Conservation (phyloP, 108 stramenopile genomes). For the Skeletonema menzelii region DNA sequence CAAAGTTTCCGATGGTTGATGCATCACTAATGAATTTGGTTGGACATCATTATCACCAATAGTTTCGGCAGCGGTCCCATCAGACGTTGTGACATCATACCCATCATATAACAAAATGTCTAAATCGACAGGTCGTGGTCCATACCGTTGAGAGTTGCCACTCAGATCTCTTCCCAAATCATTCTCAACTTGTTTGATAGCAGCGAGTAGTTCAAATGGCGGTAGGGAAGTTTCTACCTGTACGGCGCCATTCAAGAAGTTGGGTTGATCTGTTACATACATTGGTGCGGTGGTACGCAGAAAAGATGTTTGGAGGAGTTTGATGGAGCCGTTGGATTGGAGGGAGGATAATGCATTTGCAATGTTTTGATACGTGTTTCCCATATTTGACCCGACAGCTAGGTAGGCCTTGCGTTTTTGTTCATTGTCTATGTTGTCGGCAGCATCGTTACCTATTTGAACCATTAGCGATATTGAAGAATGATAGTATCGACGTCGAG, state of each 20-base stretch:
- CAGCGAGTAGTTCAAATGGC: slow-evolving; percentile 56
- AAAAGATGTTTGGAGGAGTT: slow-evolving; percentile 71
- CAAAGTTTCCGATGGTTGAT: slow-evolving; percentile 34
- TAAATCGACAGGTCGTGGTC: slow-evolving; percentile 90
- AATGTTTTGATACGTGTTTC: slow-evolving; percentile 65
- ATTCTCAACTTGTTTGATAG: slow-evolving; percentile 67
- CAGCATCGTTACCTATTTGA: background rate
- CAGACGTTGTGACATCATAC: slow-evolving; percentile 24
- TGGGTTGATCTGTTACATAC: slow-evolving; percentile 86
- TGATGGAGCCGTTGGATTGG: slow-evolving; percentile 15
- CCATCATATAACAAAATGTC: slow-evolving; percentile 79
- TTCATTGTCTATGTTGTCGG: background rate
- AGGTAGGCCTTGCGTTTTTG: slow-evolving; percentile 55
- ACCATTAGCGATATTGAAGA: background rate
- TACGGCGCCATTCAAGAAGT: slow-evolving; percentile 87
- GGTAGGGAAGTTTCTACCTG: slow-evolving; percentile 63
- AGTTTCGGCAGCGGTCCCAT: slow-evolving; percentile 16
- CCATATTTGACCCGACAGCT: slow-evolving; percentile 87
- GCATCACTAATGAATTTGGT: slow-evolving; percentile 35
- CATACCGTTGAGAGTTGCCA: slow-evolving; percentile 50
- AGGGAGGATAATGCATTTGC: slow-evolving; percentile 51
- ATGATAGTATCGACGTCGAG: background rate
- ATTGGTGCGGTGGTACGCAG: slow-evolving; percentile 80
- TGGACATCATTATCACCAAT: background rate
- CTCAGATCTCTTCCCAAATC: slow-evolving; percentile 66